Evolutionary conservation across 805 yeast species (phyloP), one percentile per base, ranked within the genome.

Genomic region (Kuraishia ogatae): DNA sequence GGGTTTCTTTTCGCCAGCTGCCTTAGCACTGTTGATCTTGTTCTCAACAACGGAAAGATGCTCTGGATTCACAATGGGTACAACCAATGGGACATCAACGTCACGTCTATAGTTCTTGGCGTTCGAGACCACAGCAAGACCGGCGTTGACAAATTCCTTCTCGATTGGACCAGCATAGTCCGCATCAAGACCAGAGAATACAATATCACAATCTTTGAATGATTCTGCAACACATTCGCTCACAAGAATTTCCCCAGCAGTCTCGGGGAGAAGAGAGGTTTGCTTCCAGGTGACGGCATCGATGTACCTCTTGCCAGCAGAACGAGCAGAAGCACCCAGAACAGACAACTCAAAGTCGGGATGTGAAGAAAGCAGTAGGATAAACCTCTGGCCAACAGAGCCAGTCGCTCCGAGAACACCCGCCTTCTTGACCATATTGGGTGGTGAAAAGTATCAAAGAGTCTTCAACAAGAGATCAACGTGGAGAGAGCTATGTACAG

Each of bases 331-430:
- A 2, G 99, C 99, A 62, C 99, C 99, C 54, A 94, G 75, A 7
- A 83, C 94, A 56, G 80, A 78, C 50, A 94, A 72, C 69, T 90
- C 90, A 64, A 94, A 91, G 58, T 89, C 89, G 24, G 98, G 98
- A 68, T 94, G 97, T 59, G 87, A 74, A 2, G 91, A 80, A 59
- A 94, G 77, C 52, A 94, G 76, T 51, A 93, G 76, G 58, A 94
- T 92, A 69, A 94, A 94, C 63, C 98, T 81, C 72, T 94, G 99
- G 56, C 99, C 99, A 46, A 94, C 99, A 49, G 96, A 85, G 54
- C 99, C 99, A 13, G 99, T 93, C 61, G 98, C 98, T 53, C 99
- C 99, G 58, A 93, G 78, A 62, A 94, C 97, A 76, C 99, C 99
- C 22, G 83, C 85, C 69, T 79, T 80, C 59, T 69, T 77, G 48